Evolutionary conservation across 768 basidiomycete genomes (phyloP), one percentile per base, ranked within the genome.

Genomic region (Tricholoma furcatifolium): DNA sequence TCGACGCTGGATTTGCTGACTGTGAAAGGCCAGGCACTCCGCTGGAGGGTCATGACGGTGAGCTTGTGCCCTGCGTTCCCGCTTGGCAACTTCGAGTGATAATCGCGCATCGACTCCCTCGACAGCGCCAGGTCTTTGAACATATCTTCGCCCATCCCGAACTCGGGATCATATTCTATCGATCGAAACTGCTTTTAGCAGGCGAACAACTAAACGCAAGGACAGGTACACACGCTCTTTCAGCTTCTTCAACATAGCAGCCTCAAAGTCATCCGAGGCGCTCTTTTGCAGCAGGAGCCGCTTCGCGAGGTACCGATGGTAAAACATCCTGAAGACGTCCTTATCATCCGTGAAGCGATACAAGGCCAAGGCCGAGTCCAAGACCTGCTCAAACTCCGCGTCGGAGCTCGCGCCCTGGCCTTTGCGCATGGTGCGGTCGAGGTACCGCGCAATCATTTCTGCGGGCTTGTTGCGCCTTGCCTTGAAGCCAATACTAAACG

Each of bases 81-180:
- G 48, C 68, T 59, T 9, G 66, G 43, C 32, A 79, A 60, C 59
- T 79, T 76, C 23, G 70, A 62, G 52, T 84, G 78, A 68, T 84
- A 91, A 55, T 87, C 87, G 0, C 67, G 65, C 78, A 92, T 81
- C 18, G 82, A 65, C 51, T 95, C 92, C 47, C 82, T 69, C 1
- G 92, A 95, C 15, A 92, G 72, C 0, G 82, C 81, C 3, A 96
- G 73, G 63, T 96, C 94, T 55, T 85, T 93, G 74, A 98, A 96
- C 96, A 98, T 96, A 36, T 92, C 84, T 61, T 93, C 91, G 45
- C 93, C 93, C 73, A 88, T 89, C 7, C 88, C 90, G 63, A 98
- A 98, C 55, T 96, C 94, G 10, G 94, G 89, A 65, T 98, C 97
- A 62, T 95, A 96, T 47, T 88, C 96, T 96, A 10, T 56, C 40